These are phyloP conservation scores for Gnetum montanum DNA, from an alignment of 75 land plant genomes.

Conservation along the genomic window DNA sequence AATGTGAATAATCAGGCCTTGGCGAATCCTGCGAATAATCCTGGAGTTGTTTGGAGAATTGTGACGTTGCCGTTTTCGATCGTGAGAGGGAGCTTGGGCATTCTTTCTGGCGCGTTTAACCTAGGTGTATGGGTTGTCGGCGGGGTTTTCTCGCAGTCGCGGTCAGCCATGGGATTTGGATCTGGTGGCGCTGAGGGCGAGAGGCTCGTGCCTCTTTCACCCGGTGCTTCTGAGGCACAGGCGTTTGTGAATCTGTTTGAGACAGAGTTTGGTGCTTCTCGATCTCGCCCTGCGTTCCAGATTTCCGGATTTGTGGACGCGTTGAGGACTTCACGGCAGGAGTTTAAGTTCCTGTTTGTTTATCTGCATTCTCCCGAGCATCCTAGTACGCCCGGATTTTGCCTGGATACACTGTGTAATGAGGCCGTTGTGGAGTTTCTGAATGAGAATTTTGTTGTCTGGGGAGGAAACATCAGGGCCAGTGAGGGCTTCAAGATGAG, in stretches of 20 bases:
- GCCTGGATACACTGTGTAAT: slow-evolving; percentile 61
- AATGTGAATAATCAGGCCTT: slow-evolving; percentile 3
- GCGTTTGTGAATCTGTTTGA: slow-evolving; percentile 64
- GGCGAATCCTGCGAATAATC: slow-evolving; percentile 23
- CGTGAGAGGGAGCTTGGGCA: slow-evolving; percentile 57
- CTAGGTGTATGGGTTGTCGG: slow-evolving; percentile 92
- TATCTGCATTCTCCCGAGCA: slow-evolving; percentile 98
- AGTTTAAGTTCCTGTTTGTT: slow-evolving; percentile 84
- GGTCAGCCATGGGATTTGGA: slow-evolving; percentile 43
- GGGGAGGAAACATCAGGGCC: slow-evolving; percentile 86
- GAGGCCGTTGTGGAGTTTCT: slow-evolving; percentile 56
- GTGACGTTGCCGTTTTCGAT: slow-evolving; percentile 82
- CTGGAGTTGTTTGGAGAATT: slow-evolving; percentile 75
- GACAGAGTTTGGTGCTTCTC: slow-evolving; percentile 80
- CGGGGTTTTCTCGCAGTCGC: slow-evolving; percentile 53
- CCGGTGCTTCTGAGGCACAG: slow-evolving; percentile 63
- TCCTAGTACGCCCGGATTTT: slow-evolving; percentile 75
- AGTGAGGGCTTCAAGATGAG: slow-evolving; percentile 97
- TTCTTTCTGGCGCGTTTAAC: slow-evolving; percentile 70
- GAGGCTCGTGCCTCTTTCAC: slow-evolving; percentile 30
- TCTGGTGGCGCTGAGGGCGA: slow-evolving; percentile 9
- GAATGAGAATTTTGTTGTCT: slow-evolving; percentile 86
- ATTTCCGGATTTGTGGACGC: slow-evolving; percentile 81
- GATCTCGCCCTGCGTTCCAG: slow-evolving; percentile 49
- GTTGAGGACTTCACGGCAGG: slow-evolving; percentile 52